These are phyloP conservation scores for Filobasidium wieringae DNA, from an alignment of 768 basidiomycete species.

Conservation along the genomic window DNA sequence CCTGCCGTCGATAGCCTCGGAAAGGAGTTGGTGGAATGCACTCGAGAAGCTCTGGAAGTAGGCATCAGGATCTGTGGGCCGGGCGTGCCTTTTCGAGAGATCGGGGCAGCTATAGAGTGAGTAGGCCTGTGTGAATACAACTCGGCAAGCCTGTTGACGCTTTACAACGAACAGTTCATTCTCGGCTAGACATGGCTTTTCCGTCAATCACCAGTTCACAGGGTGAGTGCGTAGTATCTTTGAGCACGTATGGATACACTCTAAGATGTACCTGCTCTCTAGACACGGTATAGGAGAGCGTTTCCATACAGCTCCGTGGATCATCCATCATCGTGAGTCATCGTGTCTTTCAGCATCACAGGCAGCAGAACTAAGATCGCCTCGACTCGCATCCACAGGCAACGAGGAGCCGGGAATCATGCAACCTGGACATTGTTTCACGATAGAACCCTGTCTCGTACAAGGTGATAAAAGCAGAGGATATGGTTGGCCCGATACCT, in stretches of 20 bases:
- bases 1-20: slow-evolving; percentile 66
- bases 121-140: slow-evolving; percentile 3
- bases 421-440: slow-evolving; percentile 79
- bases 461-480: slow-evolving; percentile 58
- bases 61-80: slow-evolving; percentile 69
- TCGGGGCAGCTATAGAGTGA: slow-evolving; percentile 56
- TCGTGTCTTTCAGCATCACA: background rate
- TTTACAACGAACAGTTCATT: no score
- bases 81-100: slow-evolving; percentile 54
- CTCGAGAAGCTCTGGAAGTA: slow-evolving; percentile 53
- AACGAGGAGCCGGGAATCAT: slow-evolving; percentile 75
- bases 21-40: slow-evolving; percentile 51
- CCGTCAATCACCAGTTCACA: slow-evolving; percentile 58
- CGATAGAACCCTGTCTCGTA: slow-evolving; percentile 75
- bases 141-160: no score
- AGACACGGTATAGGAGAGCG: slow-evolving; percentile 66
- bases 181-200: slow-evolving; percentile 43
- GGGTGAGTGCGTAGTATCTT: slow-evolving; percentile 39
- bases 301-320: slow-evolving; percentile 76
- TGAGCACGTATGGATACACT: background rate
- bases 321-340: slow-evolving; percentile 58
- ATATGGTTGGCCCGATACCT: slow-evolving; percentile 80
- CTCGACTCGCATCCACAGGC: slow-evolving; percentile 43
- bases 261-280: background rate
- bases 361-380: background rate